Evolutionary conservation across 2,329 filamentous ascomycete genomes (phyloP).

Genomic region (Ophiocordyceps unilateralis): DNA sequence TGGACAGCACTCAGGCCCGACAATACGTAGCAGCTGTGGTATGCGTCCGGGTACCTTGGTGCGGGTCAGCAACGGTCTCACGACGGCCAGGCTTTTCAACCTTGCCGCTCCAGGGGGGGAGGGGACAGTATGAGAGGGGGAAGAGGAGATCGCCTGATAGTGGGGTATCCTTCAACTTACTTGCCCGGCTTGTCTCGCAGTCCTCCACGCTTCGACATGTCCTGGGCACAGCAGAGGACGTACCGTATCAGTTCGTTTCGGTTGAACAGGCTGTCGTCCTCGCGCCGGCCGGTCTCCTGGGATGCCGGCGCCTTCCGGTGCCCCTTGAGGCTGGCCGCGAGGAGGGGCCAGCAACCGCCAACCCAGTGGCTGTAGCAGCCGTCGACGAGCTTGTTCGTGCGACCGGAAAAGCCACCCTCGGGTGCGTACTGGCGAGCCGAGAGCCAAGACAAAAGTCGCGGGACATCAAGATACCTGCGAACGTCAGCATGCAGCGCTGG

Average conservation of each 20-base stretch:
- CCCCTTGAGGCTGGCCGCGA: constrained; percentile 60
- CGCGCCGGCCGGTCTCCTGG: constrained; percentile 12
- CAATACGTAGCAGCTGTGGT: constrained; percentile 86
- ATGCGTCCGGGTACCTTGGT: constrained; percentile 54
- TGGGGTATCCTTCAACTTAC: constrained; percentile 30
- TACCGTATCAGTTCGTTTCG: constrained; percentile 76
- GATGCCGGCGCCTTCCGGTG: constrained; percentile 16
- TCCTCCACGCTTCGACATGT: constrained; percentile 52
- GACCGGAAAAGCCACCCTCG: constrained; percentile 82
- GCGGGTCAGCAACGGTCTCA: constrained; percentile 1
- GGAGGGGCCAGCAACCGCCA: constrained; percentile 80
- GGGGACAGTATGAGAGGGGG: neutral
- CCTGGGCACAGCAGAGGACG: constrained; percentile 78
- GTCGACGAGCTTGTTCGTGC: constrained; percentile 95
- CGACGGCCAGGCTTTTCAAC: neutral
- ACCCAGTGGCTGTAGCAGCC: constrained; percentile 98
- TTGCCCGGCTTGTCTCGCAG: constrained; percentile 87
- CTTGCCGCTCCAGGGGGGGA: neutral
- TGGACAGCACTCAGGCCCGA: constrained; percentile 72
- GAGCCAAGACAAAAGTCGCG: constrained; percentile 68
- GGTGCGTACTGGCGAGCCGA: constrained; percentile 77
- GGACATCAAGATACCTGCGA: constrained; percentile 56
- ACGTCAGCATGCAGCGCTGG: constrained; percentile 14
- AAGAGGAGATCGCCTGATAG: neutral
- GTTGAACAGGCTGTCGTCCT: constrained; percentile 46